A percentile compares a stretch with the other conserved stretches of the same genome.
phyloP scores from a whole-genome alignment of 2,329 filamentous ascomycete species.

The Penicillium janthinellum region DNA sequence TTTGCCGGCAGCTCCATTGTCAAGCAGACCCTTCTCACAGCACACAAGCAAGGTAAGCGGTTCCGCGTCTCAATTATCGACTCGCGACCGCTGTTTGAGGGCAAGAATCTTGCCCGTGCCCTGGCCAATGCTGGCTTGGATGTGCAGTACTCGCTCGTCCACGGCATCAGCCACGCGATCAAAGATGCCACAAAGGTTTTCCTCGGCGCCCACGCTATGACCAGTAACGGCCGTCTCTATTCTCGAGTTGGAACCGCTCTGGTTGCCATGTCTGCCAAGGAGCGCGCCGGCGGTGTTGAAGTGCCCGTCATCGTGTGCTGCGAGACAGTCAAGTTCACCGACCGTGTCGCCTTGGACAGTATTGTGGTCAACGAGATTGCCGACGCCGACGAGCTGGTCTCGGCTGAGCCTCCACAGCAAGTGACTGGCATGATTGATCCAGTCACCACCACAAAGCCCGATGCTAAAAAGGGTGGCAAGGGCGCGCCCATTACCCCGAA shows the following conservation, averaged over 20 bases:
- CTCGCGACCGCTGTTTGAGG: constrained; percentile 69
- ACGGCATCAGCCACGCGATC: constrained; percentile 74
- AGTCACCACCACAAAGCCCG: constrained; percentile 23
- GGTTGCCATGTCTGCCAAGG: constrained; percentile 78
- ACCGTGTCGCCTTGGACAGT: constrained; percentile 85
- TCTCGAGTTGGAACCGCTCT: constrained; percentile 84
- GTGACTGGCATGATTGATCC: constrained; percentile 36
- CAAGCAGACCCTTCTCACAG: constrained; percentile 75
- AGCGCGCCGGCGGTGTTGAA: constrained; percentile 57
- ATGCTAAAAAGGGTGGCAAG: constrained; percentile 37
- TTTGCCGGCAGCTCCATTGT: constrained; percentile 86
- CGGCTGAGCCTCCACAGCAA: constrained; percentile 32
- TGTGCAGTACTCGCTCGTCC: constrained; percentile 80
- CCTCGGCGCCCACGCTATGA: constrained; percentile 89
- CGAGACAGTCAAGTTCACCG: constrained; percentile 93
- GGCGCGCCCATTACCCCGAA: constrained; percentile 26
- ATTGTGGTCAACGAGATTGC: constrained; percentile 93
- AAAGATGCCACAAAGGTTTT: constrained; percentile 73
- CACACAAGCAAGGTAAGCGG: constrained; percentile 67
- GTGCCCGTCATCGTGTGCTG: constrained; percentile 86
- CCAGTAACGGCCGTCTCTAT: constrained; percentile 90
- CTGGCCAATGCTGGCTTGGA: constrained; percentile 70
- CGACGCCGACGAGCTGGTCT: constrained; percentile 67
- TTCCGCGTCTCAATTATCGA: constrained; percentile 89
- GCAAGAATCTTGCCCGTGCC: constrained; percentile 69